A percentile compares a stretch with the other conserved stretches of the same genome.
These are phyloP conservation scores for Penicillium robsamsonii DNA, from an alignment of 495 filamentous ascomycete genomes.

Conservation along the genomic window DNA sequence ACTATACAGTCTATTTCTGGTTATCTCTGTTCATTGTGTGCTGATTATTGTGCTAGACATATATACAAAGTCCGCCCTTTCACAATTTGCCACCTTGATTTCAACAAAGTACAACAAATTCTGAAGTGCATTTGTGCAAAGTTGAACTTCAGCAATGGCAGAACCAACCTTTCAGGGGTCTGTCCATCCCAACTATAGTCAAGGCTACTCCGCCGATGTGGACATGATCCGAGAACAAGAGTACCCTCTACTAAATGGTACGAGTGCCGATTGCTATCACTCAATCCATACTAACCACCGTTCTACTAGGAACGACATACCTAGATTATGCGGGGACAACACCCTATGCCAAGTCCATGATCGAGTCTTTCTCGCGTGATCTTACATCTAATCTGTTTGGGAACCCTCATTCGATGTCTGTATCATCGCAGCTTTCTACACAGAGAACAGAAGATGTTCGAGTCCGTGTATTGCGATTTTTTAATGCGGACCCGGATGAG, in stretches of 20 bases:
- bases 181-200: constrained; percentile 18
- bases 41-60: constrained; percentile 4
- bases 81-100: background rate
- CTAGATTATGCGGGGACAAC: constrained; percentile 94
- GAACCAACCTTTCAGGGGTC: background rate
- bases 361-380: constrained; percentile 72
- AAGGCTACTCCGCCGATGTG: constrained; percentile 62
- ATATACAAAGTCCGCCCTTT: background rate
- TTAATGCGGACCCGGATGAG: constrained; percentile 76
- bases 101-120: background rate
- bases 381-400: constrained; percentile 80
- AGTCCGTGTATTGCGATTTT: constrained; percentile 69
- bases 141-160: constrained; percentile 14
- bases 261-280: background rate
- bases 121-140: background rate
- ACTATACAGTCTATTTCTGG: constrained; percentile 16
- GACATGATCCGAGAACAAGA: constrained; percentile 67
- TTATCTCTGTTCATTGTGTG: constrained; percentile 5
- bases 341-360: constrained; percentile 73
- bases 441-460: constrained; percentile 73
- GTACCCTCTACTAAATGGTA: constrained; percentile 84
- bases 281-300: constrained; percentile 1
- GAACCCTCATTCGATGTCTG: constrained; percentile 87
- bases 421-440: constrained; percentile 74
- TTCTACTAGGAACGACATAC: constrained; percentile 64